Base-by-base conservation (phyloP, 495 filamentous ascomycete species). In the Penicillium paradoxum region DNA sequence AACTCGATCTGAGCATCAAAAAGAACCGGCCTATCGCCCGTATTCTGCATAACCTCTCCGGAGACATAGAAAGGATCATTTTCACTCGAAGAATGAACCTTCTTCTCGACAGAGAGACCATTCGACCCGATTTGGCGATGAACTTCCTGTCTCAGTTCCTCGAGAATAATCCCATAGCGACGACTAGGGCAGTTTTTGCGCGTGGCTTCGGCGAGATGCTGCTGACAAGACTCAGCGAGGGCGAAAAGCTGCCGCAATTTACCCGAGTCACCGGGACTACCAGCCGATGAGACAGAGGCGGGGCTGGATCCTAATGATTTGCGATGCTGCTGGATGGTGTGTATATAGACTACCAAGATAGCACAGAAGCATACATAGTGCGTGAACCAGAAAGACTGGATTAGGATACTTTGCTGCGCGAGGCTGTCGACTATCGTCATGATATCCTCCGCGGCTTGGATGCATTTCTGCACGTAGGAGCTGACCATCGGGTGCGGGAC, bases 301-400 rank as follows among this genome's bases (percentile, higher is more conserved):
- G 56, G 60, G 8, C 18, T 24, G 17, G 49, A 41, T 14, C 25
- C 27, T n/a, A 17, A 7, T 43, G 67, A 65, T n/a, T 66, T 55
- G 15, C 62, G 70, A 46, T 70, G 66, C 29, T 77, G 73, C 45
- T 82, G 78, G 44, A 82, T 82, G 0, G 74, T 73, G 51, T 78
- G 74, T 19, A 82, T 79, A 36, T 81, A 80, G 7, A 78, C 68
- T 25, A 79, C 74, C 8, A 79, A 65, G 21, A 79, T 73, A n/a
- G 78, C 79, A 33, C 74, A 79, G 48, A 79, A 82, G 38, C 73
- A 75, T 15, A 78, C 73, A 48, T 79, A 80, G 49, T 79, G 75
- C 0, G 76, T 79, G 46, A 82, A 81, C 79, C 76, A 73, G 39
- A 73, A 74, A 4, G 71, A 73, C 42, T 71, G 67, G 10, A 71